phyloP scores from a whole-genome alignment of 345 rosid species.

The Hirschfeldia incana region DNA sequence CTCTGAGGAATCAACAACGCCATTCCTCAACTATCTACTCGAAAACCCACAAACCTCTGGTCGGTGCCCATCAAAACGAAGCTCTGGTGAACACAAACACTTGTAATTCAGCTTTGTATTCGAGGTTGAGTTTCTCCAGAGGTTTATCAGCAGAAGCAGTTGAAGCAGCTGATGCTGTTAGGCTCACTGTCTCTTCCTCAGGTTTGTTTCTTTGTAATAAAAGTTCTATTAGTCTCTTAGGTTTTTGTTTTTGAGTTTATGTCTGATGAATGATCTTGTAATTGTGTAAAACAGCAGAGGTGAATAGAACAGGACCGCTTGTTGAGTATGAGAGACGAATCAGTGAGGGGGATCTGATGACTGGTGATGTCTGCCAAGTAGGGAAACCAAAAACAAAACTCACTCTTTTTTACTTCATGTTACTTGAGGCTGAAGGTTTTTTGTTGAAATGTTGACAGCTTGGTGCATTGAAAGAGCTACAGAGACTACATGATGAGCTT shows the following conservation, averaged over 20 bases:
- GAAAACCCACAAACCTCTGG: slow-evolving; percentile 34
- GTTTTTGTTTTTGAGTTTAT: not conserved
- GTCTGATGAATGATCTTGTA: not conserved
- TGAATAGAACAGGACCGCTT: slow-evolving; percentile 66
- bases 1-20: slow-evolving; percentile 37
- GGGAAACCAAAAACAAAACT: not conserved
- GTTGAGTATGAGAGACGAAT: slow-evolving; percentile 89
- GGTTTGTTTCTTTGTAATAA: slow-evolving; percentile 1
- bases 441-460: slow-evolving; percentile 46
- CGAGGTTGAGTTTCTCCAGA: slow-evolving; percentile 40
- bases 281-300: slow-evolving; percentile 48
- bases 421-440: slow-evolving; percentile 13
- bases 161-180: slow-evolving; percentile 39
- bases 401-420: not conserved
- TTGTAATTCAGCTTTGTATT: slow-evolving; percentile 24
- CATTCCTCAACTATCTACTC: slow-evolving; percentile 32
- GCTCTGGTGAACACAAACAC: slow-evolving; percentile 16
- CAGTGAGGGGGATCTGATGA: slow-evolving; percentile 73
- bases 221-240: not conserved
- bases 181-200: slow-evolving; percentile 25
- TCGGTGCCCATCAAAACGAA: slow-evolving; percentile 22
- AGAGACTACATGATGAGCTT: slow-evolving; percentile 85
- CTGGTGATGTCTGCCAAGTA: slow-evolving; percentile 92
- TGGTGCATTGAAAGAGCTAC: slow-evolving; percentile 81
- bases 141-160: slow-evolving; percentile 53